Evolutionary conservation across 805 yeast genomes (phyloP).

Genomic region (Ogataea nonfermentans): DNA sequence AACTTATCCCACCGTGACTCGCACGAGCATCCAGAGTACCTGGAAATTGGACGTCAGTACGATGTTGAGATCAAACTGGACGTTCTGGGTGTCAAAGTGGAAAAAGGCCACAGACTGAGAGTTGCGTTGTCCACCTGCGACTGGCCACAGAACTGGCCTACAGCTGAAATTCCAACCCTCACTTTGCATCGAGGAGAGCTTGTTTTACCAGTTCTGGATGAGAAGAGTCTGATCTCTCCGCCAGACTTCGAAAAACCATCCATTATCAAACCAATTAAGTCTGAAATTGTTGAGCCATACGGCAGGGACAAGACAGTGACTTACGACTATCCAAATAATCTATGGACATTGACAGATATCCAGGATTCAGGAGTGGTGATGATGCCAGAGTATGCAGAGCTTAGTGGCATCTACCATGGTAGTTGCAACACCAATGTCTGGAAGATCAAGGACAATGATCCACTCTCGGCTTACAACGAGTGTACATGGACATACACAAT

Average conservation of each 20-base stretch:
- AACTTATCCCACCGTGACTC: constrained; percentile 42
- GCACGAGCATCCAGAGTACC: constrained; percentile 39
- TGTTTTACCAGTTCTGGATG: constrained; percentile 31
- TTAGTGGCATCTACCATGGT: constrained; percentile 41
- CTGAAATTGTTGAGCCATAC: constrained; percentile 27
- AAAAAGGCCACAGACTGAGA: constrained; percentile 39
- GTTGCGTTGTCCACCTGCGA: constrained; percentile 44
- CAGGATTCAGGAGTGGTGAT: constrained; percentile 37
- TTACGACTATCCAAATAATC: constrained; percentile 35
- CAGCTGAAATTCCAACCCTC: constrained; percentile 39
- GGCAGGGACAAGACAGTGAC: constrained; percentile 27
- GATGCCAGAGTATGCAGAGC: constrained; percentile 33
- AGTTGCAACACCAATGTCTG: constrained; percentile 40
- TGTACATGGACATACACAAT: constrained; percentile 41
- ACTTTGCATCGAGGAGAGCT: constrained; percentile 34
- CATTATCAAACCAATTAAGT: constrained; percentile 30
- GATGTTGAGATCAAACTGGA: constrained; percentile 37
- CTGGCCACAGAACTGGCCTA: constrained; percentile 51
- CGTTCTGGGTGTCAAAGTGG: constrained; percentile 38
- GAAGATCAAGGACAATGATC: constrained; percentile 37
- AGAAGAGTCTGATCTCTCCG: constrained; percentile 13
- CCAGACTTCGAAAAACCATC: constrained; percentile 34
- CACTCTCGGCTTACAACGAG: constrained; percentile 39
- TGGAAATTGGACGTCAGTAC: constrained; percentile 34
- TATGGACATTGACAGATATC: constrained; percentile 35